phyloP scores from a whole-genome alignment of 2,329 filamentous ascomycete species.

The Elsinoe australis region DNA sequence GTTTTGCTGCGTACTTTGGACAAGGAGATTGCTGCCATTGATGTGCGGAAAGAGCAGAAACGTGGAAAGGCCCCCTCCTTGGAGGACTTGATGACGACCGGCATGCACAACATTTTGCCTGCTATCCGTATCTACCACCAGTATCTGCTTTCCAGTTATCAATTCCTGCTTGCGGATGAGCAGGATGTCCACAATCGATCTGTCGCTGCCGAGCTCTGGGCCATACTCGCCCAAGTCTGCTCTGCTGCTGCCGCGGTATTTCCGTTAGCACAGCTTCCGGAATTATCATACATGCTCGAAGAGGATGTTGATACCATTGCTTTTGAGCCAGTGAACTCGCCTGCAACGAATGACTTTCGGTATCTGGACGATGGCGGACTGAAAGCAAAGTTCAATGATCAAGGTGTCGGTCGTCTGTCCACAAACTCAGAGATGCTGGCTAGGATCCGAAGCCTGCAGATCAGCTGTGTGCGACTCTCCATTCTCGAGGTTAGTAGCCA shows the following conservation, averaged over 20 bases:
- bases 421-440: slow-evolving; percentile 60
- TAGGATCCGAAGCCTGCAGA: slow-evolving; percentile 43
- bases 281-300: slow-evolving; percentile 56
- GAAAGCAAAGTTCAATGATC: slow-evolving; percentile 46
- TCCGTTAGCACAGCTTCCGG: slow-evolving; percentile 48
- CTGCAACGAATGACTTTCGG: slow-evolving; percentile 43
- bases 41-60: neutral
- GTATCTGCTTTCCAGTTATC: slow-evolving; percentile 54
- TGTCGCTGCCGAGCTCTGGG: slow-evolving; percentile 57
- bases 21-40: neutral
- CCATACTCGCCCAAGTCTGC: slow-evolving; percentile 55
- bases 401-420: slow-evolving; percentile 45
- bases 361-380: slow-evolving; percentile 44
- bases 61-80: slow-evolving; percentile 25
- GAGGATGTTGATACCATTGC: slow-evolving; percentile 61
- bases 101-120: slow-evolving; percentile 55
- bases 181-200: slow-evolving; percentile 49
- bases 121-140: slow-evolving; percentile 59
- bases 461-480: slow-evolving; percentile 53
- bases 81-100: slow-evolving; percentile 48
- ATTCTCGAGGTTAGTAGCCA: slow-evolving; percentile 17
- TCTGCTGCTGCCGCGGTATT: slow-evolving; percentile 54
- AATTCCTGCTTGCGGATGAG: slow-evolving; percentile 47
- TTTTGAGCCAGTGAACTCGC: slow-evolving; percentile 53
- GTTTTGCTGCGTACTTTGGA: neutral